Evolutionary conservation across 306 rosid genomes (phyloP).

Genomic region (Prunus padus): DNA sequence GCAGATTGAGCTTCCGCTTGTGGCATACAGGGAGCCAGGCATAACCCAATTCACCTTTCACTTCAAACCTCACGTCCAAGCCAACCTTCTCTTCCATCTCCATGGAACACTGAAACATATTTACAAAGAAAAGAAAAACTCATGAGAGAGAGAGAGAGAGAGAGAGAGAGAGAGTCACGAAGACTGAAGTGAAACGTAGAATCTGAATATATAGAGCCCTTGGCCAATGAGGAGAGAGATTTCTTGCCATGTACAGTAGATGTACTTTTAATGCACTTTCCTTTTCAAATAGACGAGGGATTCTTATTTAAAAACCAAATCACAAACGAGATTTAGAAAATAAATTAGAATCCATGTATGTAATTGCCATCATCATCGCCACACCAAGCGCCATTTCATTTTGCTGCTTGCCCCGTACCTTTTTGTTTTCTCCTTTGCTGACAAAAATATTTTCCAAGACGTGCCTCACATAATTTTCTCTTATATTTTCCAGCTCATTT

Average conservation of each 20-base stretch:
- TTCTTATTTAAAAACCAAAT: not conserved
- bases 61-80: not conserved
- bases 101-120: not conserved
- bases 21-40: constrained; percentile 53
- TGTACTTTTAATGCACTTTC: not conserved
- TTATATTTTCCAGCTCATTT: too few relatives aligned
- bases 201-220: not conserved
- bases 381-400: not conserved
- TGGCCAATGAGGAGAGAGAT: not conserved
- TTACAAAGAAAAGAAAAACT: not conserved
- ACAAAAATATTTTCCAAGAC: not conserved
- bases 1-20: constrained; percentile 30
- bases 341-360: not conserved
- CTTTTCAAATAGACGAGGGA: not conserved
- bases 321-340: constrained; percentile 3
- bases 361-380: constrained; percentile 18
- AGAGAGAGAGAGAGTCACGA: not conserved
- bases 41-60: constrained; percentile 13
- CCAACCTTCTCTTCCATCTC: not conserved
- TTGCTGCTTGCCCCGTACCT: not conserved
- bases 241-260: constrained; percentile 13
- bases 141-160: not conserved
- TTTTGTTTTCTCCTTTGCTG: not conserved
- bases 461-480: too few relatives aligned
- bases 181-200: not conserved